phyloP scores from a whole-genome alignment of 2,329 filamentous ascomycete genomes.

The Chlorencoelia australis region DNA sequence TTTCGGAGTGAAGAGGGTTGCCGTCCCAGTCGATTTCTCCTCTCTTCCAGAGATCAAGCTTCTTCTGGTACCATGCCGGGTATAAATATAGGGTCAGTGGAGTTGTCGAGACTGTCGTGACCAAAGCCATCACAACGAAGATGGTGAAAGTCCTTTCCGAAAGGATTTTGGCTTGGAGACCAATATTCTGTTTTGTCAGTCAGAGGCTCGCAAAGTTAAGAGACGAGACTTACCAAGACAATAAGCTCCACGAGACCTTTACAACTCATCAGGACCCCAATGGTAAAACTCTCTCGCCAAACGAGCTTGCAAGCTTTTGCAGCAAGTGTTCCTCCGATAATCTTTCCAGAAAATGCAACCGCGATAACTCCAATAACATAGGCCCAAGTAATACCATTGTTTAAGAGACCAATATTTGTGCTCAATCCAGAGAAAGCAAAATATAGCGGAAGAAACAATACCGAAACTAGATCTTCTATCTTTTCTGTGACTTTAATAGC shows the following conservation, averaged over 20 bases:
- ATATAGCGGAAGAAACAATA: constrained; percentile 80
- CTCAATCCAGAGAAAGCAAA: constrained; percentile 86
- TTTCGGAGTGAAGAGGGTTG: constrained; percentile 32
- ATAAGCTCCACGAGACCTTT: constrained; percentile 93
- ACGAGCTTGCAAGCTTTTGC: constrained; percentile 67
- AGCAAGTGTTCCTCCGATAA: constrained; percentile 71
- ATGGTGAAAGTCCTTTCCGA: constrained; percentile 80
- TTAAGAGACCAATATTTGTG: constrained; percentile 75
- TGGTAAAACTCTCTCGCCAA: constrained; percentile 83
- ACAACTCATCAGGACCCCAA: constrained; percentile 90
- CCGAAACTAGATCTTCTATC: constrained; percentile 80
- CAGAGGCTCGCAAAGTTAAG: neutral
- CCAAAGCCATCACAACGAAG: constrained; percentile 85
- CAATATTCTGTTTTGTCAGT: constrained; percentile 50
- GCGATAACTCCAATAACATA: constrained; percentile 78
- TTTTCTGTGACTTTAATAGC: constrained; percentile 88
- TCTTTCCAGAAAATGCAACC: constrained; percentile 77
- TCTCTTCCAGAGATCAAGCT: constrained; percentile 63
- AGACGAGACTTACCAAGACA: constrained; percentile 59
- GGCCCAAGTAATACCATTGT: constrained; percentile 75
- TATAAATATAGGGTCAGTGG: constrained; percentile 67
- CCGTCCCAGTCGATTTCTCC: constrained; percentile 88
- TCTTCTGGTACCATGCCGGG: constrained; percentile 66
- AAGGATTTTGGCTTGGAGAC: constrained; percentile 72
- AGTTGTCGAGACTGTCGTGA: constrained; percentile 78